Conservation (phyloP, 2,329 filamentous ascomycete species). For the Cladosporium austrohemisphaericum region DNA sequence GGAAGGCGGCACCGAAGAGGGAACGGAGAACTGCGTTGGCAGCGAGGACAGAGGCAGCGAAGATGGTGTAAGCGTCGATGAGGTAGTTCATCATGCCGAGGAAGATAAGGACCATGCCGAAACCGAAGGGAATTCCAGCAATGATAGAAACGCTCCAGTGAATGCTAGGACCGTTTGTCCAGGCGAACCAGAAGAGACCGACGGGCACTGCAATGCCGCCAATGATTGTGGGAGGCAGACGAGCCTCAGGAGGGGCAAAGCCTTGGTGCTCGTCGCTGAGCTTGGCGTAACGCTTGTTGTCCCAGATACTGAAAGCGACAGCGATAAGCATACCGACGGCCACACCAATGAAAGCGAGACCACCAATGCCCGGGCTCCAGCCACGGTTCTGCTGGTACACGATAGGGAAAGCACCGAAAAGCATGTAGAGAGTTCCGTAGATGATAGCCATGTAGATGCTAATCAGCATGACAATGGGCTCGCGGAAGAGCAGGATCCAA, state of each 20-base stretch:
- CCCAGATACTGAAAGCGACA: conserved; percentile 49
- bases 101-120: conserved; percentile 63
- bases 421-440: conserved; percentile 49
- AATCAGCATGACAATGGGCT: conserved; percentile 64
- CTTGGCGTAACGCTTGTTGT: conserved; percentile 52
- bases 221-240: conserved; percentile 59
- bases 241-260: conserved; percentile 62
- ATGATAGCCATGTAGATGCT: conserved; percentile 64
- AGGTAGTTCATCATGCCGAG: conserved; percentile 64
- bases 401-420: conserved; percentile 51
- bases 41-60: conserved; percentile 70
- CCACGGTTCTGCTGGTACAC: conserved; percentile 60
- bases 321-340: conserved; percentile 62
- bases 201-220: conserved; percentile 61
- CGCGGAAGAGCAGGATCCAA: conserved; percentile 65
- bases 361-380: conserved; percentile 58
- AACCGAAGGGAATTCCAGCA: conserved; percentile 52
- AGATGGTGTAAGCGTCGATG: conserved; percentile 69
- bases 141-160: conserved; percentile 55
- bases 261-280: conserved; percentile 48
- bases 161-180: conserved; percentile 57
- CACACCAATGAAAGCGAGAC: conserved; percentile 66
- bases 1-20: conserved; percentile 73
- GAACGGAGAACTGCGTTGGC: conserved; percentile 78
- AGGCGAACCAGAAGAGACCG: conserved; percentile 66